Percentiles rank a stretch among this genome's conserved stretches.
These are phyloP conservation scores for Athelia sp. DNA, from an alignment of 1,284 basidiomycete genomes.

Conservation along the genomic window DNA sequence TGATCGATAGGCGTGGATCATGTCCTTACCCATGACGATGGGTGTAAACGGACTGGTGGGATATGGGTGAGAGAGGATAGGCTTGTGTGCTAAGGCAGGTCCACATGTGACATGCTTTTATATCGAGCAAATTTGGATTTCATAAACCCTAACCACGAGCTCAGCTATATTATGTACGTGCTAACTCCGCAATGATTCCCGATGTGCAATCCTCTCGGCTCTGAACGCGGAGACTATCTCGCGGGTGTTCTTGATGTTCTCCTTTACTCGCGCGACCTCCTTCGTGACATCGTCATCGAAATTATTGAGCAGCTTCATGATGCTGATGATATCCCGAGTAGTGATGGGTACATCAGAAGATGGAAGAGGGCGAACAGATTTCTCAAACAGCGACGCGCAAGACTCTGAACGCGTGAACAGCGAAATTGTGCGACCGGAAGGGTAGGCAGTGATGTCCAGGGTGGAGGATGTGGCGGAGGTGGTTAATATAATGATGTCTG, in stretches of 20 bases:
- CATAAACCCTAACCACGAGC: no score
- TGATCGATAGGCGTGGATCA: not conserved
- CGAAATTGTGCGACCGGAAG: not conserved
- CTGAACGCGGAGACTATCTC: conserved; percentile 23
- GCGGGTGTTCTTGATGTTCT: conserved; percentile 31
- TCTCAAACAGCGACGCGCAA: not conserved
- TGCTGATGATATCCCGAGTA: conserved; percentile 24
- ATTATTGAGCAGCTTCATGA: conserved; percentile 30
- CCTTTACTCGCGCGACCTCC: conserved; percentile 33
- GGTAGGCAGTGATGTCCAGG: not conserved
- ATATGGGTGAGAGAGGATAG: not conserved
- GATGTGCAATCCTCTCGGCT: not conserved
- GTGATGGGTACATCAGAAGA: conserved; percentile 14
- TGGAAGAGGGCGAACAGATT: conserved; percentile 10
- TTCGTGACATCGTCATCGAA: conserved; percentile 32
- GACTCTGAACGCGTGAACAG: not conserved
- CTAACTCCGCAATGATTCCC: not conserved
- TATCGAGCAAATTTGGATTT: conserved; percentile 14
- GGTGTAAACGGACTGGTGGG: not conserved
- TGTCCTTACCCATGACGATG: not conserved
- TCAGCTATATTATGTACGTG: not conserved
- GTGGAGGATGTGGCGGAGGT: not conserved
- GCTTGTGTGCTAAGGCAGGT: no score
- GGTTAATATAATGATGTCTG: not conserved
- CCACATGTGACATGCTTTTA: conserved; percentile 1